Conservation (phyloP, 2,329 filamentous ascomycete species). For the Sclerotinia borealis region DNA sequence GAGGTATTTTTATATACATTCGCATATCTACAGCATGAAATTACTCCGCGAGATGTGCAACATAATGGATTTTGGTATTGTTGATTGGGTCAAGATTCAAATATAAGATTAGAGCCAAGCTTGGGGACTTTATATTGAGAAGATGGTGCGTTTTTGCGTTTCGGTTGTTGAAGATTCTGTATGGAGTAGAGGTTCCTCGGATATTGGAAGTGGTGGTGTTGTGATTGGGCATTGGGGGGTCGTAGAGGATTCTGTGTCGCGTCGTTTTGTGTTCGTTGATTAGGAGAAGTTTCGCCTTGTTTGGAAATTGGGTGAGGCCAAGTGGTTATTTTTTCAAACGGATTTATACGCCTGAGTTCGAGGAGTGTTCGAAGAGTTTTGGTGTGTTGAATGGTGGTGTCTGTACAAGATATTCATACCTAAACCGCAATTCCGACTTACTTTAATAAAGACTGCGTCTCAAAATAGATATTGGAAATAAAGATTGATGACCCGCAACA, state of each 20-base stretch:
- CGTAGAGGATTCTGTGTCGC: not conserved
- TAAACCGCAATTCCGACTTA: no score
- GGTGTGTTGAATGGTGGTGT: not conserved
- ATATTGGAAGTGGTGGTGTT: not conserved
- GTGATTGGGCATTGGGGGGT: not conserved
- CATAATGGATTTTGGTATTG: not conserved
- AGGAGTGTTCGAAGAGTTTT: not conserved
- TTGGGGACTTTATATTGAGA: not conserved
- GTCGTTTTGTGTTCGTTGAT: not conserved
- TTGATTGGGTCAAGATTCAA: not conserved
- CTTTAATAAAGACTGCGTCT: no score
- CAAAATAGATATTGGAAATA: not conserved
- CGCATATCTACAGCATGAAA: not conserved
- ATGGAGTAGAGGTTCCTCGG: not conserved
- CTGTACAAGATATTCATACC: not conserved
- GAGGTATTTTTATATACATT: not conserved
- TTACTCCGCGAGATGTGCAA: conserved; percentile 1
- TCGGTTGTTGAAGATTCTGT: not conserved
- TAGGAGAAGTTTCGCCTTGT: not conserved
- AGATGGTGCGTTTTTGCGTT: not conserved
- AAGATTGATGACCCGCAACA: not conserved
- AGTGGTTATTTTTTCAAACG: not conserved
- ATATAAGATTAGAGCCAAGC: not conserved
- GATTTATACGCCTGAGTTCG: not conserved
- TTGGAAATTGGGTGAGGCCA: not conserved